Base-by-base conservation (phyloP, 495 filamentous ascomycete species). In the Aspergillus nidulans region DNA sequence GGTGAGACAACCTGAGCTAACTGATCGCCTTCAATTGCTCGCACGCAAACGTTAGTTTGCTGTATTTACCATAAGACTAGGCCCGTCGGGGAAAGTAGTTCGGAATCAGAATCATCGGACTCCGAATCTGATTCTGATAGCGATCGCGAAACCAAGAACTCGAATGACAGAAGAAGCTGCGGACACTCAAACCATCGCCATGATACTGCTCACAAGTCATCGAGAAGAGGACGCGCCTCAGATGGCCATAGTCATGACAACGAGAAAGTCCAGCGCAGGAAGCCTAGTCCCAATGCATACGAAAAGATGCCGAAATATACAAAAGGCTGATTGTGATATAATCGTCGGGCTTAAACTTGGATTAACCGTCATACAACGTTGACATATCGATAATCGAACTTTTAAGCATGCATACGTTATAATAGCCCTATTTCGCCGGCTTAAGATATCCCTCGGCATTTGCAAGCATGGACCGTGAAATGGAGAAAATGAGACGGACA, bases 31-130 rank as follows among this genome's bases (percentile, higher is more conserved):
- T 38, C 20, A n/a, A 39, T 39, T 18, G 36, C n/a, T 18, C n/a
- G 36, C 8, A 3, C 36, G 36, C n/a, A n/a, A 13, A 34, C 32
- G 30, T 41, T 61, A 97, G 95, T 97, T 20, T 99, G 94, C 81
- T 99, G 94, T 69, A 97, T 97, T 67, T 99, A 97, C 76, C 91
- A 95, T 75, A 88, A 88, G 55, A 83, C 89, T 2, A 86, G 85
- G 49, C 82, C 79, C 38, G 82, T 91, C 8, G 94, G 87, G 69
- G 94, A 97, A 68, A 95, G 90, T 15, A 90, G 84, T 57, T 87
- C 86, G 53, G 87, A 91, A 61, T 87, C 85, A 23, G 85, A 84
- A 38, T 66, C 78, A 58, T 78, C 85, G 12, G 78, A 78, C 46
- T 85, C 83, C 24, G 84, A 79, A 15, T 82, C 78, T 44, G 85